Conservation (phyloP, 1,284 basidiomycete genomes). For the Puccinia horiana region DNA sequence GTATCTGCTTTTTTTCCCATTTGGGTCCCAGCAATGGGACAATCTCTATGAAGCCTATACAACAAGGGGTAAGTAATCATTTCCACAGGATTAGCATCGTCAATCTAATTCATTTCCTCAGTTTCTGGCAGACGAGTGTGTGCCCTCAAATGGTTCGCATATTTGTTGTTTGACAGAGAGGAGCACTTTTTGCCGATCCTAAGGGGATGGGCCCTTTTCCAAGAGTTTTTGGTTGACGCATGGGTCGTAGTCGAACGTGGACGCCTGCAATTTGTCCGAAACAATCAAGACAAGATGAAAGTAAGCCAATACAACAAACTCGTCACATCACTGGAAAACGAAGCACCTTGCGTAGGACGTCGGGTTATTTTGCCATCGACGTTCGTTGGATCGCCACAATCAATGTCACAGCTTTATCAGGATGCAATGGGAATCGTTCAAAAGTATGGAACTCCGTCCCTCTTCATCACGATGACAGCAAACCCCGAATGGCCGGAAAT, state of each 20-base stretch:
- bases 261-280: neutral
- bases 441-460: slow-evolving; percentile 56
- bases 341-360: slow-evolving; percentile 21
- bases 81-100: neutral
- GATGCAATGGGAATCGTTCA: slow-evolving; percentile 60
- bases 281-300: neutral
- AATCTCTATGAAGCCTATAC: neutral
- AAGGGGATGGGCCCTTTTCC: neutral
- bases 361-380: slow-evolving; percentile 58
- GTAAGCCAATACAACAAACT: neutral
- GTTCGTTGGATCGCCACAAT: slow-evolving; percentile 58
- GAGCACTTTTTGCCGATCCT: neutral
- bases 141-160: neutral
- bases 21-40: slow-evolving; percentile 16
- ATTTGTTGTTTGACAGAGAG: neutral
- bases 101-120: neutral
- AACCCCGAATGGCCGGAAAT: slow-evolving; percentile 58
- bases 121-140: neutral
- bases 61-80: too few species aligned
- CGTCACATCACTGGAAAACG: neutral
- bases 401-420: slow-evolving; percentile 59
- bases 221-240: slow-evolving; percentile 6
- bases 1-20: slow-evolving; percentile 2
- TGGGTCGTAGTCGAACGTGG: neutral
- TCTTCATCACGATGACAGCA: slow-evolving; percentile 61